Evolutionary conservation across 176 grass and related monocot species (phyloP), one percentile per base, ranked within the genome.

Genomic region (barley (Hordeum vulgare)): DNA sequence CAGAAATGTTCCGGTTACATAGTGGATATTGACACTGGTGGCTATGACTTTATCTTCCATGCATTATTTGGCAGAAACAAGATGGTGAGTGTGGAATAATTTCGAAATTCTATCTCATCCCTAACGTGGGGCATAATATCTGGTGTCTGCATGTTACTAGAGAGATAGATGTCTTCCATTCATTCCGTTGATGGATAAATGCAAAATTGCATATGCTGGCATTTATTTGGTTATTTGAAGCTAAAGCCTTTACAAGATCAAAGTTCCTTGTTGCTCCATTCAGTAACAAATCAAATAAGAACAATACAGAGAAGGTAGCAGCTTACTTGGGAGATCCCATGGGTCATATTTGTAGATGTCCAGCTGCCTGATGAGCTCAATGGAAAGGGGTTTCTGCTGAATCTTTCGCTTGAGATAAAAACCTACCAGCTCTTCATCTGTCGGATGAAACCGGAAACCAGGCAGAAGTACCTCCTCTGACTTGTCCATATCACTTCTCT

Each of bases 261-360:
- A 72, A 78, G 37, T 78, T 76, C 67, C 57, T 11, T 20, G 29
- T 51, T 51, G 27, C 54, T 51, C 41, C 37, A 57, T 71, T 83
- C 23, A 64, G 17, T 53, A 60, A 54, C 27, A 71, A 47, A 27
- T 73, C 51, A 54, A 54, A 54, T 54, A 54, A 56, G 18, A 56
- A 56, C 53, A 35, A 33, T 11, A 68, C 51, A 79, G 3, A 83
- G 57, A 78, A 34, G 71, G 11, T 49, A 44, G 80, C 51, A 36
- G 25, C 88, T 94, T 88, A 94, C 91, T 86, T 84, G 88, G 91
- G 68, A 90, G 88, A 86, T 94, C 88, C 91, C 91, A 94, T 67
- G 91, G 88, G 58, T 94, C 91, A 81, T 81, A 88, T 45, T 90
- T 94, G 88, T 94, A 90, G 79, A 94, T 90, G 75, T 94, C 91